Conservation (phyloP, 2,329 filamentous ascomycete species). For the Claviceps quebecensis region DNA sequence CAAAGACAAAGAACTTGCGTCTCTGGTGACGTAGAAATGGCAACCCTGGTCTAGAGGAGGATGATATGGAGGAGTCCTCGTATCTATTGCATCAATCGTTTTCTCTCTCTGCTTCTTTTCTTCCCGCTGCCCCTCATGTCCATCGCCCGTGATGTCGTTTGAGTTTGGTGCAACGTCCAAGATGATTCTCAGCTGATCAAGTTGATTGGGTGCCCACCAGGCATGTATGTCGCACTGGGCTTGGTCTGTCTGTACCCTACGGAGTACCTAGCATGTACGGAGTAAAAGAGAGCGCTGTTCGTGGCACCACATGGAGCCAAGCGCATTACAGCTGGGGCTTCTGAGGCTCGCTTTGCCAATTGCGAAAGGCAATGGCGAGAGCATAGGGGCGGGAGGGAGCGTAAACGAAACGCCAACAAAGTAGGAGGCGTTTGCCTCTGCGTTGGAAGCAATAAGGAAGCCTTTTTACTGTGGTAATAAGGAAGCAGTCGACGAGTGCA, state of each 20-base stretch:
- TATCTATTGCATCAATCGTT: background rate
- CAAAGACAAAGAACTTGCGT: background rate
- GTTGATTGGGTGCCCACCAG: no score
- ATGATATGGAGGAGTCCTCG: background rate
- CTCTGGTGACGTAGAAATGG: background rate
- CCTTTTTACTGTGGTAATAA: background rate
- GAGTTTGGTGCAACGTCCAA: background rate
- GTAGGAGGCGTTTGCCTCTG: background rate
- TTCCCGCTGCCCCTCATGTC: background rate
- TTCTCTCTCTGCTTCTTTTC: background rate
- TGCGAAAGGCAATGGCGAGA: background rate
- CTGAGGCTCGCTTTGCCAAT: background rate
- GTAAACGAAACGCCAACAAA: background rate
- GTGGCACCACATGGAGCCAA: background rate
- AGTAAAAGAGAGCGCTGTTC: background rate
- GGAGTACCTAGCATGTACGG: no score
- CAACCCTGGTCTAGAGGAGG: background rate
- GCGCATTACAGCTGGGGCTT: background rate
- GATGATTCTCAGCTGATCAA: background rate
- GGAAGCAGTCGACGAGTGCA: background rate
- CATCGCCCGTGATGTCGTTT: no score
- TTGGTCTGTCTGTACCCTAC: no score
- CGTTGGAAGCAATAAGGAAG: background rate
- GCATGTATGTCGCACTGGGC: background rate
- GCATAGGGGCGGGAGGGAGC: no score